Conservation (phyloP, 495 filamentous ascomycete species). For the Bacidia gigantensis region DNA sequence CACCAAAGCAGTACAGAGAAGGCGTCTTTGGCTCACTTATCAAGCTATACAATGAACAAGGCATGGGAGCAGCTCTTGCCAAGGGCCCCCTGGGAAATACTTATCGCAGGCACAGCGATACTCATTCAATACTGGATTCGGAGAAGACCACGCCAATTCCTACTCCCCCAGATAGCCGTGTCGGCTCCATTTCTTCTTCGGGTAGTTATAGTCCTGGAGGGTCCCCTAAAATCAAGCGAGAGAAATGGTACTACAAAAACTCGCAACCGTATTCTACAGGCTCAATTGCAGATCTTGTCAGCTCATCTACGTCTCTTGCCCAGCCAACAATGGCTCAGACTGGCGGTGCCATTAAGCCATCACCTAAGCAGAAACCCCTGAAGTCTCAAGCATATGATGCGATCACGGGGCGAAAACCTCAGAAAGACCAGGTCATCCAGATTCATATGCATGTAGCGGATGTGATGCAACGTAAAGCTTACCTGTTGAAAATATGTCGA, state of each 20-base stretch:
- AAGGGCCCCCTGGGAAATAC: slow-evolving; percentile 14
- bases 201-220: slow-evolving; percentile 15
- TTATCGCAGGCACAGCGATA: background rate
- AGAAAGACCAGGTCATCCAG: slow-evolving; percentile 51
- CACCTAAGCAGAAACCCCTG: slow-evolving; percentile 22
- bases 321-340: slow-evolving; percentile 24
- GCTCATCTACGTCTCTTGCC: slow-evolving; percentile 40
- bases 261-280: slow-evolving; percentile 32
- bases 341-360: slow-evolving; percentile 11
- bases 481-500: slow-evolving; percentile 71
- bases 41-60: slow-evolving; percentile 50
- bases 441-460: slow-evolving; percentile 88
- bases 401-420: slow-evolving; percentile 29
- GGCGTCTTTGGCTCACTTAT: slow-evolving; percentile 67
- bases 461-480: slow-evolving; percentile 64
- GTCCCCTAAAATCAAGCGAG: slow-evolving; percentile 31
- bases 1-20: slow-evolving; percentile 55
- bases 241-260: slow-evolving; percentile 56
- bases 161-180: slow-evolving; percentile 20
- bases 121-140: slow-evolving; percentile 3
- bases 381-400: slow-evolving; percentile 34
- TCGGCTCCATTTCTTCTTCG: slow-evolving; percentile 29
- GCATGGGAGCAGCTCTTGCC: slow-evolving; percentile 15
- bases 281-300: slow-evolving; percentile 41
- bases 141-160: slow-evolving; percentile 2